Percentiles rank a stretch among this genome's conserved stretches.
phyloP scores from a whole-genome alignment of 2,329 filamentous ascomycete species.

The Bipolaris oryzae region DNA sequence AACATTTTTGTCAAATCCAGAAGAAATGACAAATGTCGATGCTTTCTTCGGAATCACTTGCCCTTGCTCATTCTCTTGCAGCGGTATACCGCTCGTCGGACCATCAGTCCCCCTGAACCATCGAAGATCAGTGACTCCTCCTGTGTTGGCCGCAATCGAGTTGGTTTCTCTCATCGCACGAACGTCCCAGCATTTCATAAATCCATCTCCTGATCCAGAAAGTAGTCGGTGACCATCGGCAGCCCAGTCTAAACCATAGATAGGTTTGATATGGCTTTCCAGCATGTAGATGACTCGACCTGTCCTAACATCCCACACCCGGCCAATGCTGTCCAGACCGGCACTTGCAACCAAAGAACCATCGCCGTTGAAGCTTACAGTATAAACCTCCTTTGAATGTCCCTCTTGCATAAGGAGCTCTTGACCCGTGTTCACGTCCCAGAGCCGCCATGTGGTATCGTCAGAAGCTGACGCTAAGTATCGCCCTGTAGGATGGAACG shows the following conservation, averaged over 20 bases:
- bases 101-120: conserved; percentile 93
- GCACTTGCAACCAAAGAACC: conserved; percentile 89
- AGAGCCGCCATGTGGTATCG: conserved; percentile 95
- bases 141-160: conserved; percentile 87
- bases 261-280: conserved; percentile 90
- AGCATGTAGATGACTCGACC: conserved; percentile 95
- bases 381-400: conserved; percentile 90
- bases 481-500: conserved; percentile 89
- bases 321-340: conserved; percentile 92
- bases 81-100: conserved; percentile 65
- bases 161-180: conserved; percentile 84
- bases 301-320: conserved; percentile 93
- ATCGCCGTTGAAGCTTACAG: conserved; percentile 87
- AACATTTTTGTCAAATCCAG: conserved; percentile 92
- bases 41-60: conserved; percentile 74
- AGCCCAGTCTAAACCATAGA: conserved; percentile 92
- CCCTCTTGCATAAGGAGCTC: conserved; percentile 91
- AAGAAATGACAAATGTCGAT: conserved; percentile 87
- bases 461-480: conserved; percentile 93
- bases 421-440: conserved; percentile 85
- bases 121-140: conserved; percentile 87
- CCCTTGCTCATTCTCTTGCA: conserved; percentile 69
- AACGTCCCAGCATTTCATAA: conserved; percentile 98
- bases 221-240: conserved; percentile 89
- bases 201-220: conserved; percentile 91